Conservation (phyloP, 805 yeast species). For the Myxozyma lipomycoides region DNA sequence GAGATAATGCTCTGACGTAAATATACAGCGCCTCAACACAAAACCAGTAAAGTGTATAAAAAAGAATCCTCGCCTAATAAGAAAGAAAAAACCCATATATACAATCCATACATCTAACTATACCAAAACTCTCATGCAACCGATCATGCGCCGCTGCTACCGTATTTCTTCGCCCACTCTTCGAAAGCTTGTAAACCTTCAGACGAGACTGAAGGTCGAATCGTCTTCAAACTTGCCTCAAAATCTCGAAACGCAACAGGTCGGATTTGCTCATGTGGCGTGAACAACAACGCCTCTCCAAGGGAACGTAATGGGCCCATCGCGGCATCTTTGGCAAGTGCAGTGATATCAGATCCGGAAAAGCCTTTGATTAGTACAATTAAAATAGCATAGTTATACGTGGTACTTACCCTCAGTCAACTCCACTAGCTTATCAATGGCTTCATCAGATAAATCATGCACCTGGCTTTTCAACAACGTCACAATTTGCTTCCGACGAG, state of each 20-base stretch:
- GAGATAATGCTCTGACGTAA: too few species aligned
- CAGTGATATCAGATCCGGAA: conserved; percentile 92
- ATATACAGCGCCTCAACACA: too few species aligned
- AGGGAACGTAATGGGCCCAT: conserved; percentile 93
- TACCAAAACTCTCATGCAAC: not conserved
- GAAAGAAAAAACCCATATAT: too few species aligned
- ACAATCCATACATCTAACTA: not conserved
- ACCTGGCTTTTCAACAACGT: conserved; percentile 68
- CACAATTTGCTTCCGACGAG: conserved; percentile 65
- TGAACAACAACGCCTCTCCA: conserved; percentile 73
- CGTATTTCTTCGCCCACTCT: conserved; percentile 82
- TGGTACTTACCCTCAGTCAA: conserved; percentile 56
- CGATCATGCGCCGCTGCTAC: conserved; percentile 74
- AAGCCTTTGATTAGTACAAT: conserved; percentile 37
- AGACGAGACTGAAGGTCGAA: conserved; percentile 81
- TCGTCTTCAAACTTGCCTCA: conserved; percentile 64
- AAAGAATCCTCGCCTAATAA: too few species aligned
- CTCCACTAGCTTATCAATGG: conserved; percentile 55
- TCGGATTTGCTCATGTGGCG: conserved; percentile 70
- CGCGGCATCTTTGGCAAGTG: conserved; percentile 93
- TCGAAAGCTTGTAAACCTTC: conserved; percentile 79
- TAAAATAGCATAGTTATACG: not conserved
- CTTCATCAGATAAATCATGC: conserved; percentile 61
- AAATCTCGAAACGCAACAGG: conserved; percentile 74
- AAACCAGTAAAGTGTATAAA: too few species aligned